A percentile compares a stretch with the other conserved stretches of the same genome.
Conservation (phyloP, 1,139 yeast species). For the Zygosaccharomyces sapae region DNA sequence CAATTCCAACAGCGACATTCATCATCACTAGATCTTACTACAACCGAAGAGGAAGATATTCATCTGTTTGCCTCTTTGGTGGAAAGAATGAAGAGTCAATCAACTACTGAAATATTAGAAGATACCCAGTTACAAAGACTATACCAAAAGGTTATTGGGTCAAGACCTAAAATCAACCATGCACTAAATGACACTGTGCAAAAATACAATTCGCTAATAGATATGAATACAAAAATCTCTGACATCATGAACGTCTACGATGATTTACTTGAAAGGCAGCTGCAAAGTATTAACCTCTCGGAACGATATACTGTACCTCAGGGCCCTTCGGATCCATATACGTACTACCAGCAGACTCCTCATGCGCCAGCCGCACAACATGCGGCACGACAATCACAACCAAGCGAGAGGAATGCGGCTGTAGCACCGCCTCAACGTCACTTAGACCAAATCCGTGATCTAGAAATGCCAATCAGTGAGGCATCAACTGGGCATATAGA, state of each 20-base stretch:
- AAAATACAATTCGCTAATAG: conserved; percentile 67
- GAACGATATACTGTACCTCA: conserved; percentile 30
- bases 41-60: conserved; percentile 76
- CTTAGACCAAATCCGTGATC: conserved; percentile 9
- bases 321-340: conserved; percentile 29
- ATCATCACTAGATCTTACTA: conserved; percentile 56
- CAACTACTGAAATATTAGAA: conserved; percentile 50
- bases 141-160: conserved; percentile 57
- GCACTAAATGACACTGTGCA: conserved; percentile 60
- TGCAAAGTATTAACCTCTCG: conserved; percentile 32
- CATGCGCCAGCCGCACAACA: conserved; percentile 9
- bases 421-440: conserved; percentile 8
- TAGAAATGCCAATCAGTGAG: conserved; percentile 4
- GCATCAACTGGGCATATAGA: conserved; percentile 2
- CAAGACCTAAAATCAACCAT: conserved; percentile 72
- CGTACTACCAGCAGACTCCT: conserved; percentile 17
- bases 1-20: conserved; percentile 16
- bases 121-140: conserved; percentile 61
- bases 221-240: conserved; percentile 76
- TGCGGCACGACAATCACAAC: conserved; percentile 8
- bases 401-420: neutral
- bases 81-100: conserved; percentile 50
- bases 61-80: conserved; percentile 66
- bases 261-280: conserved; percentile 64
- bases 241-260: conserved; percentile 79